Evolutionary conservation across 2,329 filamentous ascomycete genomes (phyloP).

Genomic region (Aureobasidium namibiae): DNA sequence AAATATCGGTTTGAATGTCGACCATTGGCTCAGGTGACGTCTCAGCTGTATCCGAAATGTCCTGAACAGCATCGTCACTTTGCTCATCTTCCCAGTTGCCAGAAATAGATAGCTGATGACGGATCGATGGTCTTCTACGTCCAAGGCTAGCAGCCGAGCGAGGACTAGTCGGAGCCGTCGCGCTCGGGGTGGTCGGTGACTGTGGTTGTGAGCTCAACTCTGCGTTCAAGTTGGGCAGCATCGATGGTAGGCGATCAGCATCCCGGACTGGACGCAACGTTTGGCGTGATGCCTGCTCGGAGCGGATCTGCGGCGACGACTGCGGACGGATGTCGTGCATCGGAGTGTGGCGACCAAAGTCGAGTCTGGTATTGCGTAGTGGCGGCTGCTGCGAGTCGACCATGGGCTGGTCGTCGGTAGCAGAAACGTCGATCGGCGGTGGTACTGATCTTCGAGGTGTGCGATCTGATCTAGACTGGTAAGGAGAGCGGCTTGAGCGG

Average conservation of each 20-base stretch:
- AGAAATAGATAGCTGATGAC: conserved; percentile 80
- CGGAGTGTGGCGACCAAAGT: conserved; percentile 5
- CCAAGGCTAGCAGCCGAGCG: conserved; percentile 43
- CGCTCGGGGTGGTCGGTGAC: conserved; percentile 77
- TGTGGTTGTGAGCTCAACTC: conserved; percentile 81
- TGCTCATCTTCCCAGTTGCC: conserved; percentile 71
- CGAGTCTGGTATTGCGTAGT: conserved; percentile 1
- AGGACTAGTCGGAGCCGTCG: conserved; percentile 46
- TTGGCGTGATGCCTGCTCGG: conserved; percentile 21
- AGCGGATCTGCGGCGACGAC: conserved; percentile 21
- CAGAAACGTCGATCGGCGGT: conserved; percentile 75
- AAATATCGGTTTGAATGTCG: conserved; percentile 73
- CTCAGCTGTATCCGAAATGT: conserved; percentile 32
- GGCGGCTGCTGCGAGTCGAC: not conserved
- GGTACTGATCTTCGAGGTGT: conserved; percentile 58
- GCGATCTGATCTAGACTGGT: conserved; percentile 30
- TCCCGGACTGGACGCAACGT: conserved; percentile 67
- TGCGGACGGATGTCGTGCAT: conserved; percentile 19
- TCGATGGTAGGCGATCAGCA: conserved; percentile 73
- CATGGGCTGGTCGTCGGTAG: conserved; percentile 18
- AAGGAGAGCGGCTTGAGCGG: not conserved
- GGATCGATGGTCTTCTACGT: conserved; percentile 71
- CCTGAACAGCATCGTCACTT: conserved; percentile 72
- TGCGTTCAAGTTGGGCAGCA: conserved; percentile 60
- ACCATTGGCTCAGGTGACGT: conserved; percentile 56